Conservation (phyloP, 805 yeast genomes). For the Metschnikowia peoriensis region DNA sequence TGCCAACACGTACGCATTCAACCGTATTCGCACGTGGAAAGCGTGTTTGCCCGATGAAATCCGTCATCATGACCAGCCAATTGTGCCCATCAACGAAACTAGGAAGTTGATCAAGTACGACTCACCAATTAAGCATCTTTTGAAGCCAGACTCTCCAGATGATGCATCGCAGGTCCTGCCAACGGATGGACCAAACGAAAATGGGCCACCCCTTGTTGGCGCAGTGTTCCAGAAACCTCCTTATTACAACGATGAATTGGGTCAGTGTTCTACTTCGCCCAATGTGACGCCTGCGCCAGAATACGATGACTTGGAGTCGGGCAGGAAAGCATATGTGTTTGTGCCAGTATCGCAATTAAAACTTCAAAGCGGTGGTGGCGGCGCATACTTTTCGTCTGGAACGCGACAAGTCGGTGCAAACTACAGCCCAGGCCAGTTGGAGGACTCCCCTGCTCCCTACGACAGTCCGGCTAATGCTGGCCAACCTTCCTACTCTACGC, state of each 20-base stretch:
- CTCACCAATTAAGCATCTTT: slow-evolving; percentile 77
- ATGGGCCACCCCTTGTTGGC: slow-evolving; percentile 92
- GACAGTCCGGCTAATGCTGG: slow-evolving; percentile 3
- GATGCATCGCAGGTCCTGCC: slow-evolving; percentile 82
- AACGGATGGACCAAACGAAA: slow-evolving; percentile 68
- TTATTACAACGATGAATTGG: slow-evolving; percentile 77
- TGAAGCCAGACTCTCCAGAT: slow-evolving; percentile 71
- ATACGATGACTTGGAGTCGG: slow-evolving; percentile 34
- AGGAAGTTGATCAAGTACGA: slow-evolving; percentile 71
- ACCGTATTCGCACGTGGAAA: slow-evolving; percentile 96
- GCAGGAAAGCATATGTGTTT: slow-evolving; percentile 41
- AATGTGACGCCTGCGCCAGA: slow-evolving; percentile 39
- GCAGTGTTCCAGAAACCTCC: slow-evolving; percentile 80
- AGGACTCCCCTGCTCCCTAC: slow-evolving; percentile 10
- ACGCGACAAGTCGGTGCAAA: slow-evolving; percentile 16
- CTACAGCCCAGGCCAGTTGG: slow-evolving; percentile 14
- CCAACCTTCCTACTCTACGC: slow-evolving; percentile 6
- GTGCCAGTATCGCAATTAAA: slow-evolving; percentile 46
- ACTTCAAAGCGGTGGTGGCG: slow-evolving; percentile 21
- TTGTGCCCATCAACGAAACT: slow-evolving; percentile 64
- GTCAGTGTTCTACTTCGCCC: slow-evolving; percentile 54
- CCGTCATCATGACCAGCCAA: slow-evolving; percentile 73
- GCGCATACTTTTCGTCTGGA: slow-evolving; percentile 13
- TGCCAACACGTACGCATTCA: slow-evolving; percentile 85
- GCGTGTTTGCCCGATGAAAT: slow-evolving; percentile 98